Base-by-base conservation (phyloP, 2,329 filamentous ascomycete genomes). In the Bipolaris gigantea region DNA sequence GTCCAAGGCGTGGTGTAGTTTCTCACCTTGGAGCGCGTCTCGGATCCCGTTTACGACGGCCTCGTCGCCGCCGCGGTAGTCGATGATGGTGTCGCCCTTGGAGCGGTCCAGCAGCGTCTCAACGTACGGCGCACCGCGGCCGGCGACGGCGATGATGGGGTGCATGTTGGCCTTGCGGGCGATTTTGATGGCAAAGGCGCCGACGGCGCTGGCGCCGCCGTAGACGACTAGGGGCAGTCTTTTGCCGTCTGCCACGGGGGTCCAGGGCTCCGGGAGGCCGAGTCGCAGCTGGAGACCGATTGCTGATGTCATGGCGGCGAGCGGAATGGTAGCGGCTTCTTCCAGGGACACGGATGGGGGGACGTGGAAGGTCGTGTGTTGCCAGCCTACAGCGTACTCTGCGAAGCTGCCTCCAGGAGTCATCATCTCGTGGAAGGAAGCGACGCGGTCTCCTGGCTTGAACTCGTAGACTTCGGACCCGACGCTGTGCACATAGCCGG, bases 371-470 rank as follows among this genome's bases (percentile, higher is more conserved):
- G 83, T 85, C 0, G 83, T 83, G 61, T 82, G 76, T 32, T 79
- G 76, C 71, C 76, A 80, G 0, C 80, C 79, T 10, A 87, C 71
- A 2, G 83, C 81, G 59, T 87, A 88, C 63, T 87, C 84, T 3
- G 85, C 85, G 56, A 81, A 88, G 7, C 76, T 79, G 2, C 85
- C 85, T 33, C 77, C 66, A 0, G 79, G 75, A 0, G 73, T 72
- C 39, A 71, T 61, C 78, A 87, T 85, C 57, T 83, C 73, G 57
- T 81, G 78, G 73, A 84, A 83, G 3, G 80, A 81, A 8, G 81
- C 79, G 1, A 85, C 83, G 15, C 82, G 78, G 67, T 85, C 83
- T 30, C 83, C 83, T 0, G 74, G 72, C 56, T 79, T 80, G 76
- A 86, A 86, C 60, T 85, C 83, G 51, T 71, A 78, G 2, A 86